Evolutionary conservation across 148 eudicot genomes (phyloP).

Genomic region (Rhododendron williamsianum): DNA sequence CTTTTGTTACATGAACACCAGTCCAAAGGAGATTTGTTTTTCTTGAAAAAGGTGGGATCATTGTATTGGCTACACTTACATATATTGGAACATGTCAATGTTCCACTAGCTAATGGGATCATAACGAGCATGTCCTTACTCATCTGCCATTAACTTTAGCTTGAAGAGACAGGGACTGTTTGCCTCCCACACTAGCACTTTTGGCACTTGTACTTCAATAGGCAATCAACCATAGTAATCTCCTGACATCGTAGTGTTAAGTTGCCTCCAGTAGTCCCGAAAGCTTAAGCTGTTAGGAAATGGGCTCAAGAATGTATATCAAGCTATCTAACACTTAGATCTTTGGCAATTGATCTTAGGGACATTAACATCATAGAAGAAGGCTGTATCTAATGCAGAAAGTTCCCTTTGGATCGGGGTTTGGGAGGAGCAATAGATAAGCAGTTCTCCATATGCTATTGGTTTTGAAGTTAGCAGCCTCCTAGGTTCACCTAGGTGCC

Average conservation of each 20-base stretch:
- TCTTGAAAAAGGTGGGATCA: background rate
- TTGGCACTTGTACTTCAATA: background rate
- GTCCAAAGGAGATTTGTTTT: background rate
- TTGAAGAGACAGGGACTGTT: conserved; percentile 8
- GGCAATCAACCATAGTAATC: background rate
- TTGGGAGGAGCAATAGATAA: background rate
- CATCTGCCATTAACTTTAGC: conserved; percentile 1
- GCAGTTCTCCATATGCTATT: background rate
- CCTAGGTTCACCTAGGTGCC: background rate
- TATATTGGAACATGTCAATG: conserved; percentile 16
- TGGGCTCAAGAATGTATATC: background rate
- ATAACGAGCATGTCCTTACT: background rate
- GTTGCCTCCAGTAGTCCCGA: background rate
- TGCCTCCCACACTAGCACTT: background rate
- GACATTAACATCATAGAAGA: background rate
- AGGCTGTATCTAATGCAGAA: background rate
- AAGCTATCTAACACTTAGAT: background rate
- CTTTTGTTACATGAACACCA: background rate
- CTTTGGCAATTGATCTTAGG: background rate
- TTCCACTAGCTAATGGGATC: conserved; percentile 18
- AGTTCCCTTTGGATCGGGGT: background rate
- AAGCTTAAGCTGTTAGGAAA: background rate
- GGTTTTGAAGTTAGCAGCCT: background rate
- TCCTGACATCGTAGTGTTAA: background rate
- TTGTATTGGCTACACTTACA: background rate